A percentile compares a stretch with the other conserved stretches of the same genome.
phyloP scores from a whole-genome alignment of 2,329 filamentous ascomycete species.

The Ceratocystis papillata region DNA sequence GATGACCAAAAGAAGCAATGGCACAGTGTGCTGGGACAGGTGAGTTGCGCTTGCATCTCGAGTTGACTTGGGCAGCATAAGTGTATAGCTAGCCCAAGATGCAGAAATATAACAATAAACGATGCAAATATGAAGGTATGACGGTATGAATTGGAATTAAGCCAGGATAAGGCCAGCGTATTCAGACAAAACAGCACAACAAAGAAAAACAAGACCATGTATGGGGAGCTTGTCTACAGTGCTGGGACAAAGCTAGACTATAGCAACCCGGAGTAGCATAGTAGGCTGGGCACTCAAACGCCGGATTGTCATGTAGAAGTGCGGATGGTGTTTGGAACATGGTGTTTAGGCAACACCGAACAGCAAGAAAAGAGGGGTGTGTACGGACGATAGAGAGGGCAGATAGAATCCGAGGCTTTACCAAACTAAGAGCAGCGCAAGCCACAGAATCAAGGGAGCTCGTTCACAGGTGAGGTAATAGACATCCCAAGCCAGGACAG shows the following conservation, averaged over 20 bases:
- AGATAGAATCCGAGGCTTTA: neutral
- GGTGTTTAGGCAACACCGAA: neutral
- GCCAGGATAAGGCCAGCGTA: neutral
- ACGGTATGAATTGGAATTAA: neutral
- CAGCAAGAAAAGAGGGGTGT: neutral
- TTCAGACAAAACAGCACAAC: neutral
- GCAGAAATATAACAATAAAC: neutral
- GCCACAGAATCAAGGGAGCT: slow-evolving; percentile 1
- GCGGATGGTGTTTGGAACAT: neutral
- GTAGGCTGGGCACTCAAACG: neutral
- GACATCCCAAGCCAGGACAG: neutral
- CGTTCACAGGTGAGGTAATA: neutral
- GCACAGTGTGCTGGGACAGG: neutral
- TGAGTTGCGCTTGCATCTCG: neutral
- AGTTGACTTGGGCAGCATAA: neutral
- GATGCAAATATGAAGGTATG: neutral
- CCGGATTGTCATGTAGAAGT: neutral
- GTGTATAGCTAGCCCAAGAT: neutral
- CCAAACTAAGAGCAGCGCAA: neutral
- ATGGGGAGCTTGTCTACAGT: neutral
- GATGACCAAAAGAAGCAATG: slow-evolving; percentile 4
- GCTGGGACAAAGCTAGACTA: no score
- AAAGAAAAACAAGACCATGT: neutral
- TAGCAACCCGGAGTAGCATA: neutral
- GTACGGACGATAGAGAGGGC: neutral